phyloP scores from a whole-genome alignment of 2,329 filamentous ascomycete genomes.

The Thermoascus crustaceus region DNA sequence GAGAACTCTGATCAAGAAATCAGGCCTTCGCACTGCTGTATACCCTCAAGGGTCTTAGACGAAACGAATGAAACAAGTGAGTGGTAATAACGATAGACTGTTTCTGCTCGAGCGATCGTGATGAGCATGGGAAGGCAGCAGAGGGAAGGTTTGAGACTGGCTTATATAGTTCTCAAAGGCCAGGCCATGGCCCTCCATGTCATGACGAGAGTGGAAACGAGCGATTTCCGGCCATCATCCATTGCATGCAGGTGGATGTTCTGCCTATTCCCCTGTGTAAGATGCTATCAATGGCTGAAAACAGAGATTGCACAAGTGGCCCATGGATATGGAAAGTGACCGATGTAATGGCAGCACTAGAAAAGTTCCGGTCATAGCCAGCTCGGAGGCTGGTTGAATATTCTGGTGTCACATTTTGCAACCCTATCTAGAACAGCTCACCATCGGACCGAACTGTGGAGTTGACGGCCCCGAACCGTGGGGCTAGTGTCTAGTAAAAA shows the following conservation, averaged over 20 bases:
- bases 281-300: neutral
- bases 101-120: slow-evolving; percentile 3
- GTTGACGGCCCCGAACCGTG: too few species aligned
- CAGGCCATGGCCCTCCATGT: too few species aligned
- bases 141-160: neutral
- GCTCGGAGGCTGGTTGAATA: neutral
- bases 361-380: neutral
- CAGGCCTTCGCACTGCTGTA: neutral
- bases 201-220: too few species aligned
- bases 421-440: too few species aligned
- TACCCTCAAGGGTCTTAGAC: slow-evolving; percentile 3
- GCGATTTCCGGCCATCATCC: too few species aligned
- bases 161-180: too few species aligned
- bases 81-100: slow-evolving; percentile 9
- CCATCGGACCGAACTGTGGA: too few species aligned
- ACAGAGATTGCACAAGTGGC: neutral
- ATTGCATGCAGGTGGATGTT: too few species aligned
- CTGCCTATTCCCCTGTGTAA: neutral
- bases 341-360: neutral
- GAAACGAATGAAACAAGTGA: slow-evolving; percentile 16
- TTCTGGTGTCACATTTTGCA: too few species aligned
- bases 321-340: neutral
- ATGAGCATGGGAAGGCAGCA: neutral
- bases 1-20: slow-evolving; percentile 11
- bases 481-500: too few species aligned